Evolutionary conservation across 2,329 filamentous ascomycete species (phyloP).

Genomic region (Chalara sp.): DNA sequence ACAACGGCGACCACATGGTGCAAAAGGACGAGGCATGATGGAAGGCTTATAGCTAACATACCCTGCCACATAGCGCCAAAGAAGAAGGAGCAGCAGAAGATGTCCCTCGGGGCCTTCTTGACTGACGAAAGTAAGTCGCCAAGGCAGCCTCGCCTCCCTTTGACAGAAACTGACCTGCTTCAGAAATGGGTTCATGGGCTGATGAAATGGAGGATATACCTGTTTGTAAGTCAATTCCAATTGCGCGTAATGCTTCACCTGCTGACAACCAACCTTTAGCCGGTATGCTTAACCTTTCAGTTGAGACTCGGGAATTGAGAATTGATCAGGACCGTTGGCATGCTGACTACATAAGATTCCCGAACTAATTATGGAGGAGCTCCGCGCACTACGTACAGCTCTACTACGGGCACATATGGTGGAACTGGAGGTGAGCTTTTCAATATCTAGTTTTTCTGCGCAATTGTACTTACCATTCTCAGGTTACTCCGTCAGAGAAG

Average conservation of each 20-base stretch:
- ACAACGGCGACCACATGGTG: too few relatives aligned
- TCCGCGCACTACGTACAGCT: constrained; percentile 27
- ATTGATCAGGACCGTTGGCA: background rate
- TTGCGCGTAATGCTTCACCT: constrained; percentile 1
- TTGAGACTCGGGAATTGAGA: too few relatives aligned
- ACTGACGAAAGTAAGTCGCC: constrained; percentile 71
- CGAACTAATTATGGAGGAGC: constrained; percentile 25
- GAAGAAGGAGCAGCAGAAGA: constrained; percentile 87
- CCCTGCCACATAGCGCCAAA: constrained; percentile 62
- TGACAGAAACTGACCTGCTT: constrained; percentile 32
- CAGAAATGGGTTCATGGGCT: constrained; percentile 86
- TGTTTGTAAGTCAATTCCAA: constrained; percentile 25
- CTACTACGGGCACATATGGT: constrained; percentile 26
- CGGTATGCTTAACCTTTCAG: constrained; percentile 20
- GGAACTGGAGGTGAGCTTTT: constrained; percentile 21
- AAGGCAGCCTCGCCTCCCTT: constrained; percentile 20
- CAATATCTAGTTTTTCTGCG: background rate
- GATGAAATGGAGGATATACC: constrained; percentile 87
- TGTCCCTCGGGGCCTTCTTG: constrained; percentile 96
- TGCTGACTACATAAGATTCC: constrained; percentile 23
- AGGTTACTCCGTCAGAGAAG: constrained; percentile 64
- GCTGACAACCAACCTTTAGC: constrained; percentile 23
- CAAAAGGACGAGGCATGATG: too few relatives aligned
- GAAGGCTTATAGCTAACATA: background rate
- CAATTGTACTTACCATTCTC: constrained; percentile 2